Percentiles rank a stretch among this genome's conserved stretches.
These are phyloP conservation scores for Neoconidiobolus thromboides DNA, from an alignment of 371 early-diverging fungal genomes.

Conservation along the genomic window DNA sequence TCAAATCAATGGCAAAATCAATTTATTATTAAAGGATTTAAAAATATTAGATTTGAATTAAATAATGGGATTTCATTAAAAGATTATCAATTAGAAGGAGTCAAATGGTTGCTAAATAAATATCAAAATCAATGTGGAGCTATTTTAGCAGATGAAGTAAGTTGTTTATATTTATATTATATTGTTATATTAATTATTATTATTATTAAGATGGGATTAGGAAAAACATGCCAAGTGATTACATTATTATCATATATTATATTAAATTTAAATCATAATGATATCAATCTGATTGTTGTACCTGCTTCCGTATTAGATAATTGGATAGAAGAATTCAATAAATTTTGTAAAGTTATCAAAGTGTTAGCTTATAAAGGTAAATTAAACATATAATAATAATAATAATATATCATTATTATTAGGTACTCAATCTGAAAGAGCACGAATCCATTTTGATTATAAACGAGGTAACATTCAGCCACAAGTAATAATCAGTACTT, in stretches of 20 bases:
- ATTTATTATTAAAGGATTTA: too few species aligned
- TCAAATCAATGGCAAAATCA: too few species aligned
- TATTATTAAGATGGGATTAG: slow-evolving; percentile 45
- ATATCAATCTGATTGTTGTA: slow-evolving; percentile 76
- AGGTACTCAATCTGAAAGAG: slow-evolving; percentile 1
- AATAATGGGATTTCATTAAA: background rate
- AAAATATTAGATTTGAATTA: background rate
- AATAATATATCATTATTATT: background rate
- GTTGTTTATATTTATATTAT: background rate
- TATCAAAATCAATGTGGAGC: slow-evolving; percentile 97
- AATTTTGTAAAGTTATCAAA: slow-evolving; percentile 78
- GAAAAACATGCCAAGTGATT: slow-evolving; percentile 97
- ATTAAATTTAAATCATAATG: slow-evolving; percentile 42
- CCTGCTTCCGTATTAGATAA: slow-evolving; percentile 85
- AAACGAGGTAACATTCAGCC: background rate
- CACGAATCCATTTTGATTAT: background rate
- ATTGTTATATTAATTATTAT: background rate
- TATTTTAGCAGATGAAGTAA: slow-evolving; percentile 93
- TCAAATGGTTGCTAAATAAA: slow-evolving; percentile 97
- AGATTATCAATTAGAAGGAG: slow-evolving; percentile 87
- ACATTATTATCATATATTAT: slow-evolving; percentile 86
- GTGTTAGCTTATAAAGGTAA: slow-evolving; percentile 65
- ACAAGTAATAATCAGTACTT: background rate
- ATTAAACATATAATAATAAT: too few species aligned
- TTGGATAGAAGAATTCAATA: slow-evolving; percentile 89